Conservation (phyloP, 1,284 basidiomycete genomes). For the Phylloporus sp. region DNA sequence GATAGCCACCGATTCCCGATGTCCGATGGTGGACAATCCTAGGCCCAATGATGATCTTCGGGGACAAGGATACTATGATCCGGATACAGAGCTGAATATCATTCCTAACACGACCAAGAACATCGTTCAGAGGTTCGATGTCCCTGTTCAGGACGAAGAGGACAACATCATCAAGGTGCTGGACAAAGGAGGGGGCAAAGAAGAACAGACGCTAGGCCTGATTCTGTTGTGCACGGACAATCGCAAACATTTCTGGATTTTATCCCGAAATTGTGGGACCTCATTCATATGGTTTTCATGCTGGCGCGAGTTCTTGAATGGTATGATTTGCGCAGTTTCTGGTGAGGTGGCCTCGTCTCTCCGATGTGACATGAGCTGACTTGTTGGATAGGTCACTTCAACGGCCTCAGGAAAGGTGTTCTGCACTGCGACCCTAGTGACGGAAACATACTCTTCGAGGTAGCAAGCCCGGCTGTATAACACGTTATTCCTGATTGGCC, state of each 20-base stretch:
- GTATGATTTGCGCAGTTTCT: too few species aligned
- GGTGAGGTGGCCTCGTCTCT: too few species aligned
- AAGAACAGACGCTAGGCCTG: neutral
- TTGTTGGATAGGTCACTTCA: neutral
- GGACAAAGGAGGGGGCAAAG: too few species aligned
- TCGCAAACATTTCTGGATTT: neutral
- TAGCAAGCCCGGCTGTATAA: neutral
- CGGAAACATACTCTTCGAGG: neutral
- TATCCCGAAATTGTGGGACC: neutral
- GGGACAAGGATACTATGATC: neutral
- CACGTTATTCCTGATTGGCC: too few species aligned
- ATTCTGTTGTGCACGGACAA: neutral
- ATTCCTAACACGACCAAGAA: neutral
- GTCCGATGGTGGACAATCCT: neutral
- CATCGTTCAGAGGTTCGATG: neutral
- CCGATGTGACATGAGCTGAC: too few species aligned
- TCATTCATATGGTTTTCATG: neutral
- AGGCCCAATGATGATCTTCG: neutral
- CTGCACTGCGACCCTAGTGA: neutral
- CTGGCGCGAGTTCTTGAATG: neutral
- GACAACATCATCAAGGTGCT: neutral
- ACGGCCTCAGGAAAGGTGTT: neutral
- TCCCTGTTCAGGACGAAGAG: neutral
- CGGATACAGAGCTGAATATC: neutral
- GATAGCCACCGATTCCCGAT: neutral